A percentile compares a stretch with the other conserved stretches of the same genome.
Evolutionary conservation across 768 basidiomycete species (phyloP).

Genomic region (Lactifluus pinguis): DNA sequence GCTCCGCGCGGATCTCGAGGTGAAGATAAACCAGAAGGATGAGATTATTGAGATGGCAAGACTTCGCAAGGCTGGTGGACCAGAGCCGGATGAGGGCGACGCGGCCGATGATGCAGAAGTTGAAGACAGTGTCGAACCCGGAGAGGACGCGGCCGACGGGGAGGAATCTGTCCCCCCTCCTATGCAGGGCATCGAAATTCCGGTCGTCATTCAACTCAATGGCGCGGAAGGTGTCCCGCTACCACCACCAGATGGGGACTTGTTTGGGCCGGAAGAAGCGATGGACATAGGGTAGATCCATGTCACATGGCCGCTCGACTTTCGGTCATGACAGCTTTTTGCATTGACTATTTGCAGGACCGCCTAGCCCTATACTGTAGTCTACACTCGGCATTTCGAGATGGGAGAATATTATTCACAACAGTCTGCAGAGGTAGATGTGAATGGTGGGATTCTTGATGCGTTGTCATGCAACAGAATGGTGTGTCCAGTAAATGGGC

Average conservation of each 20-base stretch:
- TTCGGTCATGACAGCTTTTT: neutral
- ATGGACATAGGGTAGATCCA: conserved; percentile 26
- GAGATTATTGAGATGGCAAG: conserved; percentile 71
- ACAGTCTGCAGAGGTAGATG: no score
- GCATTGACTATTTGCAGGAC: neutral
- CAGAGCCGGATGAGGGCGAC: conserved; percentile 34
- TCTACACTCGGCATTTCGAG: neutral
- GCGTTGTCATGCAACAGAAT: no score
- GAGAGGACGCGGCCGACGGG: conserved; percentile 28
- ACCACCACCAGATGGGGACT: conserved; percentile 12
- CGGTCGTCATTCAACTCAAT: conserved; percentile 10
- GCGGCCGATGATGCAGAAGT: conserved; percentile 28
- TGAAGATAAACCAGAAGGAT: conserved; percentile 72
- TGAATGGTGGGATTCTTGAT: no score
- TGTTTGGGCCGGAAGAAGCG: conserved; percentile 16
- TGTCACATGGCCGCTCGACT: neutral
- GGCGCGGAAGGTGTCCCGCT: conserved; percentile 5
- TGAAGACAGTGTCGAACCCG: conserved; percentile 26
- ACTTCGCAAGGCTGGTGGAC: conserved; percentile 58
- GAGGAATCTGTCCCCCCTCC: conserved; percentile 16
- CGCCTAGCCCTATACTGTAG: no score
- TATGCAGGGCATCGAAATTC: conserved; percentile 10
- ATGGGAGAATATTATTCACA: no score
- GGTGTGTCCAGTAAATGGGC: no score
- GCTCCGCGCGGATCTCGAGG: conserved; percentile 75